A percentile compares a stretch with the other conserved stretches of the same genome.
These are phyloP conservation scores for Kodamaea hsintzibuensis DNA, from an alignment of 805 yeast genomes.

Conservation along the genomic window DNA sequence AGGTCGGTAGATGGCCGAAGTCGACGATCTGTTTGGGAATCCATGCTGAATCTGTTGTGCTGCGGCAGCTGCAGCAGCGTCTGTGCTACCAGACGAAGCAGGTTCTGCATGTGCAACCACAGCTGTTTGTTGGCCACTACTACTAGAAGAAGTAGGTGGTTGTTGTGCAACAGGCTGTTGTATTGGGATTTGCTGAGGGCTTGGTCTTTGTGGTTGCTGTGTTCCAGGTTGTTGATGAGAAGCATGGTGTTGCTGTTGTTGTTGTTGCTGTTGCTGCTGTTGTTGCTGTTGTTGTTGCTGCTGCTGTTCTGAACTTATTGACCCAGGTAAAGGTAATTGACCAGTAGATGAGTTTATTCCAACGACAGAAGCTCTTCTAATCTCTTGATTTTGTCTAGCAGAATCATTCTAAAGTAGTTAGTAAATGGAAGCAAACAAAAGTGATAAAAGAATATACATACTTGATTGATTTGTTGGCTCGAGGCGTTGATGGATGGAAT, in stretches of 20 bases:
- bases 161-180: conserved; percentile 17
- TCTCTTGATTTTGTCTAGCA: conserved; percentile 21
- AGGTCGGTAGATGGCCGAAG: conserved; percentile 62
- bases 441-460: conserved; percentile 19
- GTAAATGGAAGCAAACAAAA: not conserved
- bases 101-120: conserved; percentile 9
- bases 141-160: conserved; percentile 1
- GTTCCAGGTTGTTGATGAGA: conserved; percentile 14
- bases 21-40: conserved; percentile 42
- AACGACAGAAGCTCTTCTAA: conserved; percentile 29
- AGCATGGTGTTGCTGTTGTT: conserved; percentile 18
- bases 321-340: conserved; percentile 30
- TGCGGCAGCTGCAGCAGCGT: conserved; percentile 19
- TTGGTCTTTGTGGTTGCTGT: conserved; percentile 14
- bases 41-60: conserved; percentile 25
- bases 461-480: conserved; percentile 19
- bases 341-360: conserved; percentile 16
- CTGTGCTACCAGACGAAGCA: conserved; percentile 18
- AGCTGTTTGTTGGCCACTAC: conserved; percentile 14
- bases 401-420: conserved; percentile 19
- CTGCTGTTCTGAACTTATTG: conserved; percentile 22
- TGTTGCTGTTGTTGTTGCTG: conserved; percentile 17
- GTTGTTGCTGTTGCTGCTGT: conserved; percentile 13
- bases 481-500: conserved; percentile 48
- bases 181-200: conserved; percentile 11